Evolutionary conservation across 1,284 basidiomycete genomes (phyloP).

Genomic region (Tremellales sp.): DNA sequence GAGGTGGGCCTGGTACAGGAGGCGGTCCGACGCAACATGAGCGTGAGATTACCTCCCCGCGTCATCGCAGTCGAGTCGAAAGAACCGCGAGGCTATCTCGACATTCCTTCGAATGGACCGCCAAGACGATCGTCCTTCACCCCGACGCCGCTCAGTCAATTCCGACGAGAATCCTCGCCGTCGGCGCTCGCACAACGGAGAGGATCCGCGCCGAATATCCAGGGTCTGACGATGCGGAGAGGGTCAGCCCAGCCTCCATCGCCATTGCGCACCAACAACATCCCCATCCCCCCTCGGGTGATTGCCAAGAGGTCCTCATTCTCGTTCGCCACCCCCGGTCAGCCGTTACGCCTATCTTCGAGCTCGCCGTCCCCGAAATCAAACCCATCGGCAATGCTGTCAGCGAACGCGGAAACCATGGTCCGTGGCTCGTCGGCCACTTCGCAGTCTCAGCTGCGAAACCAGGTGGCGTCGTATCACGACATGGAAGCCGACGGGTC

Average conservation of each 20-base stretch:
- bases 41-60: slow-evolving; percentile 10
- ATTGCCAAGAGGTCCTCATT: slow-evolving; percentile 28
- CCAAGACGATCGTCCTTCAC: not conserved
- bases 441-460: slow-evolving; percentile 12
- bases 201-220: not conserved
- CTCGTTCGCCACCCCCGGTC: slow-evolving; percentile 27
- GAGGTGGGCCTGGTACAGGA: slow-evolving; percentile 33
- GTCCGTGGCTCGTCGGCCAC: too few species aligned
- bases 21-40: slow-evolving; percentile 28
- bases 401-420: too few species aligned
- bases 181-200: not conserved
- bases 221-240: not conserved
- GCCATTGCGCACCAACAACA: slow-evolving; percentile 7
- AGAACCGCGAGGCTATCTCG: too few species aligned
- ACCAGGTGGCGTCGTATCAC: slow-evolving; percentile 8
- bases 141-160: not conserved
- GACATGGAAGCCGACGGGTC: slow-evolving; percentile 11
- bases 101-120: too few species aligned
- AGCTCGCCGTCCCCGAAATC: too few species aligned
- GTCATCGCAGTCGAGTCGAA: not conserved
- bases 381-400: too few species aligned
- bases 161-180: not conserved
- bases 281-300: slow-evolving; percentile 1
- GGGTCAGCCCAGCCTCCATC: slow-evolving; percentile 4
- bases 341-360: too few species aligned